Evolutionary conservation across 192 early-diverging fungal species (phyloP).

Genomic region (Gaertneriomyces sp.): DNA sequence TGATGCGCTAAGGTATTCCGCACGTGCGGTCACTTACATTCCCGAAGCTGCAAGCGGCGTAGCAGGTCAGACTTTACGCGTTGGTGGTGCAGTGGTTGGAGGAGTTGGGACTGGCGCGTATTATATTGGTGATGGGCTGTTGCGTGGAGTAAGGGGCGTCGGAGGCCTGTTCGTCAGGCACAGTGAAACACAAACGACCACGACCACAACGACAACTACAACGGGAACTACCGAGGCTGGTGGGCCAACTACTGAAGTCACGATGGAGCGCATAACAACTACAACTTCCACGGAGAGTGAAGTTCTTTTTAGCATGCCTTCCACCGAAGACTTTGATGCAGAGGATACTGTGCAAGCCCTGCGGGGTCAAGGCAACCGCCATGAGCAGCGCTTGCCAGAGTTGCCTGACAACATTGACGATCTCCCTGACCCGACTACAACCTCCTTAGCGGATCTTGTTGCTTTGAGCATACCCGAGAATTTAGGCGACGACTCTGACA

Average conservation of each 20-base stretch:
- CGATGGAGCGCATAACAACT: too few species aligned
- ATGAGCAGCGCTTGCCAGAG: too few species aligned
- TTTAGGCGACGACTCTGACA: background rate
- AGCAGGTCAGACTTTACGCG: constrained; percentile 7
- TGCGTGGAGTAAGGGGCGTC: constrained; percentile 13
- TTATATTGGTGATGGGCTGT: constrained; percentile 14
- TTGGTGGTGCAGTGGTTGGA: constrained; percentile 4
- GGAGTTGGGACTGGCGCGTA: constrained; percentile 8
- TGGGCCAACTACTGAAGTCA: background rate
- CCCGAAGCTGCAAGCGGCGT: constrained; percentile 24
- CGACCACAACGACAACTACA: background rate
- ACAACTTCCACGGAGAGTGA: too few species aligned
- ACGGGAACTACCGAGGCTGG: background rate
- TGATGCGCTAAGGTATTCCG: constrained; percentile 12
- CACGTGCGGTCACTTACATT: constrained; percentile 19
- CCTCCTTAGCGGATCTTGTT: background rate
- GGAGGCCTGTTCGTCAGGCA: constrained; percentile 6
- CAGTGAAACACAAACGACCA: background rate
- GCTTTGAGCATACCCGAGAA: background rate
- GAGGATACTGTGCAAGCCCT: too few species aligned
- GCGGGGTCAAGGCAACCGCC: too few species aligned
- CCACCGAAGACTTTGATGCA: too few species aligned
- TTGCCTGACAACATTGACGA: too few species aligned
- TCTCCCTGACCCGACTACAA: background rate
- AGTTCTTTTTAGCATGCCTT: too few species aligned